Percentiles rank a stretch among this genome's conserved stretches.
These are phyloP conservation scores for Penicillium robsamsonii DNA, from an alignment of 495 filamentous ascomycete genomes.

Conservation along the genomic window DNA sequence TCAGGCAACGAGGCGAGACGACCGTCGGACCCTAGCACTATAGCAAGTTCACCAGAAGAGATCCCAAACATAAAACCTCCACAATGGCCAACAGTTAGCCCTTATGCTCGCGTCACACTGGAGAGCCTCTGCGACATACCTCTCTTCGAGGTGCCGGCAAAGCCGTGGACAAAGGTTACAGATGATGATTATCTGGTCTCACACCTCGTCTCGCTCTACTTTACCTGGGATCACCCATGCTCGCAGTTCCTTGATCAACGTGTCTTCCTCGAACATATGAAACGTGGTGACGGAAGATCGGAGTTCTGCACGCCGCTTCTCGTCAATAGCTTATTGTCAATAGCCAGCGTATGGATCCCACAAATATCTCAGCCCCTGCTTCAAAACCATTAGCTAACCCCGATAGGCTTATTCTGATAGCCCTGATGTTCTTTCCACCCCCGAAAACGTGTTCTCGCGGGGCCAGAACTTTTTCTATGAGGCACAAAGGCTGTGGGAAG, in stretches of 20 bases:
- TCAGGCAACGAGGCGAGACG: not conserved
- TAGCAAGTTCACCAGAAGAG: conserved; percentile 12
- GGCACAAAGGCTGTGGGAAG: conserved; percentile 36
- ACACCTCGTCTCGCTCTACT: conserved; percentile 46
- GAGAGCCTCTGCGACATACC: conserved; percentile 41
- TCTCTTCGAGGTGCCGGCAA: conserved; percentile 33
- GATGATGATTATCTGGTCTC: conserved; percentile 47
- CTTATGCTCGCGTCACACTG: conserved; percentile 33
- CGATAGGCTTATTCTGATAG: conserved; percentile 46
- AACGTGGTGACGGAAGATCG: conserved; percentile 17
- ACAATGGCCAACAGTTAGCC: conserved; percentile 10
- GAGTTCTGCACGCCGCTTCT: conserved; percentile 39
- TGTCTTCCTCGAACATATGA: conserved; percentile 37
- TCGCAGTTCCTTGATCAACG: conserved; percentile 38
- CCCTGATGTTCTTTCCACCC: conserved; percentile 41
- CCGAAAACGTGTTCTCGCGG: conserved; percentile 28
- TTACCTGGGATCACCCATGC: conserved; percentile 46
- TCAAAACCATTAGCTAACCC: conserved; percentile 6
- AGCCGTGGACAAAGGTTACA: conserved; percentile 48
- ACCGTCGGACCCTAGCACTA: conserved; percentile 14
- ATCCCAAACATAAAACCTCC: conserved; percentile 16
- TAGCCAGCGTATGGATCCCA: conserved; percentile 36
- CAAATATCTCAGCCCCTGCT: not conserved
- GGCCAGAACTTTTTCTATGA: conserved; percentile 35
- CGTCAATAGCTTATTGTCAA: conserved; percentile 41